A percentile compares a stretch with the other conserved stretches of the same genome.
Evolutionary conservation across 176 grass and related monocot genomes (phyloP).

Genomic region (Oryza australiensis): DNA sequence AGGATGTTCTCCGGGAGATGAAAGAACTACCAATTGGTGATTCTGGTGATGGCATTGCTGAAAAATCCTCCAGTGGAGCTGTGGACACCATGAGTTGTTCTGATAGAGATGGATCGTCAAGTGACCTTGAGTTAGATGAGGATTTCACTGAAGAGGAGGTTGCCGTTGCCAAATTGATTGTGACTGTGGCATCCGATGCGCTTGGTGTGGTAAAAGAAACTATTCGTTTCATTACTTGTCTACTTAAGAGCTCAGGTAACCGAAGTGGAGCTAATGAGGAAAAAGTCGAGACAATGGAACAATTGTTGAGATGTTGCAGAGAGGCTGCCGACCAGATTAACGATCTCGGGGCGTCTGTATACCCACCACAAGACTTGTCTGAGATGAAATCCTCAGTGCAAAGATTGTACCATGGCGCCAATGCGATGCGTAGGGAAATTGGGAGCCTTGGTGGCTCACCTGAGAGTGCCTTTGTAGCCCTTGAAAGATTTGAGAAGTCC

Average conservation of each 20-base stretch:
- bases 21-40: slow-evolving; percentile 67
- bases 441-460: slow-evolving; percentile 45
- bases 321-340: slow-evolving; percentile 71
- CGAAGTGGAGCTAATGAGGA: slow-evolving; percentile 39
- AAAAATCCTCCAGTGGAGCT: slow-evolving; percentile 42
- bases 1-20: slow-evolving; percentile 90
- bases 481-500: slow-evolving; percentile 59
- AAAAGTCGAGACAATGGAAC: slow-evolving; percentile 78
- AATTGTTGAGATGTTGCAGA: slow-evolving; percentile 59
- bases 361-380: slow-evolving; percentile 69
- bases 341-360: slow-evolving; percentile 75
- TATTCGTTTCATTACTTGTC: slow-evolving; percentile 74
- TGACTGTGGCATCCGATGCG: slow-evolving; percentile 53
- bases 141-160: slow-evolving; percentile 76
- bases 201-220: slow-evolving; percentile 75
- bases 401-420: slow-evolving; percentile 31
- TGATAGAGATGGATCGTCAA: slow-evolving; percentile 60
- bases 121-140: slow-evolving; percentile 58
- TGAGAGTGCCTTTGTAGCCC: slow-evolving; percentile 39
- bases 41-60: slow-evolving; percentile 25
- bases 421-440: slow-evolving; percentile 53
- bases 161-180: slow-evolving; percentile 55
- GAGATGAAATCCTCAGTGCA: slow-evolving; percentile 60
- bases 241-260: slow-evolving; percentile 59
- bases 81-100: slow-evolving; percentile 32